Percentiles rank a stretch among this genome's conserved stretches.
phyloP scores from a whole-genome alignment of 192 early-diverging fungal genomes.

The Coemansia sp. region DNA sequence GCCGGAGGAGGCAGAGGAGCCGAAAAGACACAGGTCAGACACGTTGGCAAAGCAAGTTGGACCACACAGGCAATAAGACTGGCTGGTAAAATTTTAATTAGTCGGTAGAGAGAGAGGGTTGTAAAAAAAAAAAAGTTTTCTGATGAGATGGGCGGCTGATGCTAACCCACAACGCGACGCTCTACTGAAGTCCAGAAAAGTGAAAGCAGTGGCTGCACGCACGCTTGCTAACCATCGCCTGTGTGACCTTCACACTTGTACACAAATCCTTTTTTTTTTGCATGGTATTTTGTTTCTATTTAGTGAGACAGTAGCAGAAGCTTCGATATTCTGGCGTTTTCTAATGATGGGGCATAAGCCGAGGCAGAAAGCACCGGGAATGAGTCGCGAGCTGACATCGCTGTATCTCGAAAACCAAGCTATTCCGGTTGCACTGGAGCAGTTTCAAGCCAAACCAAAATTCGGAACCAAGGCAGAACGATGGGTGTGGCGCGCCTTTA shows the following conservation, averaged over 20 bases:
- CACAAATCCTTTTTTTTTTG: not conserved
- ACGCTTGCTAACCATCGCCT: too few relatives aligned
- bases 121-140: slow-evolving; percentile 12
- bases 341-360: slow-evolving; percentile 21
- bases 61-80: not conserved
- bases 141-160: not conserved
- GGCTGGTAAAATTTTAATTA: too few relatives aligned
- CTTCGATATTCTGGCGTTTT: not conserved
- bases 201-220: not conserved
- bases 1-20: not conserved
- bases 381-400: slow-evolving; percentile 51
- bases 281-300: not conserved
- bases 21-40: not conserved
- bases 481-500: slow-evolving; percentile 70
- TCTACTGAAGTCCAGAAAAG: not conserved
- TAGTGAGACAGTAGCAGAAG: not conserved
- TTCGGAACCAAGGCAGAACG: slow-evolving; percentile 63
- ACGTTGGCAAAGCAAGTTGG: not conserved
- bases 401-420: slow-evolving; percentile 50
- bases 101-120: too few relatives aligned
- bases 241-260: not conserved
- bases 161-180: slow-evolving; percentile 9
- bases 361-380: slow-evolving; percentile 25
- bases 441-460: slow-evolving; percentile 68
- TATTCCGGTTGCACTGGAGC: slow-evolving; percentile 40